Base-by-base conservation (phyloP, 2,329 filamentous ascomycete genomes). In the Zarea fungicola region DNA sequence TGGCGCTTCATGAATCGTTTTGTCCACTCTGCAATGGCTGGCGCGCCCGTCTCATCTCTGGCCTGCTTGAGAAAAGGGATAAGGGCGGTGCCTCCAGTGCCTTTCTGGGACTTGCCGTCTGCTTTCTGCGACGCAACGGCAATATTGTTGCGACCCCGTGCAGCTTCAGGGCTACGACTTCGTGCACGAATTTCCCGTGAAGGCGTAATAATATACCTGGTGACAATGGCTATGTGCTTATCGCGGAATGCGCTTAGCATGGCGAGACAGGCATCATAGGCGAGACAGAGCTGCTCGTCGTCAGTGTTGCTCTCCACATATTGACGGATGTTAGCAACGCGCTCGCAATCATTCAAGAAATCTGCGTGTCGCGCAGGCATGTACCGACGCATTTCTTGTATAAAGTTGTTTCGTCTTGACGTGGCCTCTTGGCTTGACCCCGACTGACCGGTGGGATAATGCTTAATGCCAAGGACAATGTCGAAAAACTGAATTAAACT, bases 401-500 rank as follows among this genome's bases (percentile, higher is more conserved):
- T 92, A 70, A 99, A 99, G 61, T 93, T 95, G 70, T 96, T 83
- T 34, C 78, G 76, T 5, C 82, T 76, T 21, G 77, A 72, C 29
- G 74, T 70, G 1, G 68, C 62, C 6, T 32, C 48, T 14, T 32
- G 16, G 4, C 39, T 29, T 9, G 36, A 6, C 7, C 23, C n/a
- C 65, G 79, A 85, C 56, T 88, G 81, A 32, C 92, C 92, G 0
- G 93, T 97, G 0, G 92, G 90, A 8, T 87, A 83, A 66, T 99
- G 93, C 62, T 93, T 85, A 45, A 99, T 80, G 36, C 90, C 90
- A 2, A 99, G 80, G 2, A 89, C 83, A 42, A 97, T 83, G 65
- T 99, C 93, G 62, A 97, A 97, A 73, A 97, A 96, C 60, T 99
- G 93, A 54, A 99, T 93, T 52, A 97, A 74, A 50, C 91, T 96